Base-by-base conservation (phyloP, 2,329 filamentous ascomycete genomes). In the Macrophomina phaseolina region DNA sequence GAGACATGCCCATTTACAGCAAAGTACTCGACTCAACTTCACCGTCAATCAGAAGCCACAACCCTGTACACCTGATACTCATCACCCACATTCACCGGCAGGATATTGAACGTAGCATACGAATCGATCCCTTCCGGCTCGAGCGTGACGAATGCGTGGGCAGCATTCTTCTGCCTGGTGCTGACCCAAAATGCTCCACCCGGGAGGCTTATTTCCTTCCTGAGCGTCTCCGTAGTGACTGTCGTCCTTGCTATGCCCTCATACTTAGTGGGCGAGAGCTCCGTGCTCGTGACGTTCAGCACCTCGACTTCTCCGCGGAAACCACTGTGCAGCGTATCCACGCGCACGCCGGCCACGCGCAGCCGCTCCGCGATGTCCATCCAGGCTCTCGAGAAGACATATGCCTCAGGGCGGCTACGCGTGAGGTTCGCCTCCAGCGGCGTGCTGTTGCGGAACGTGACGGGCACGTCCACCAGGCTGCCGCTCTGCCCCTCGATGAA, bases 101-200 rank as follows among this genome's bases (percentile, higher is more conserved):
- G 66, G 38, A 70, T 69, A 61, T 70, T 72, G 49, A 73, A 74
- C 18, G 66, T 68, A 4, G 69, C 73, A 61, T 69, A 70, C 62
- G 68, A 71, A 53, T 71, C 70, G 49, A 70, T 68, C 32, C 69
- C 71, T 70, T 73, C 73, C n/a, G 73, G 73, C 66, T 74, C 71
- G 30, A 74, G 53, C 12, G 70, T 65, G 32, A 70, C 68, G 67
- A 73, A 73, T 9, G 71, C 70, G 69, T 72, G 69, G 16, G 69
- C 71, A 18, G 71, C 72, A 58, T 73, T 73, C 68, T 71, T 71
- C 67, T 73, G 72, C 67, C 67, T 69, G 4, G 71, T 73, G 51
- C 69, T 69, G 32, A 74, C 69, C 45, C 68, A 67, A 49, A 69
- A 73, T 2, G 69, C 71, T 0, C 71, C 72, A 4, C 65, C 67